Conservation (phyloP, 768 basidiomycete genomes). For the Suillus ampliporus region DNA sequence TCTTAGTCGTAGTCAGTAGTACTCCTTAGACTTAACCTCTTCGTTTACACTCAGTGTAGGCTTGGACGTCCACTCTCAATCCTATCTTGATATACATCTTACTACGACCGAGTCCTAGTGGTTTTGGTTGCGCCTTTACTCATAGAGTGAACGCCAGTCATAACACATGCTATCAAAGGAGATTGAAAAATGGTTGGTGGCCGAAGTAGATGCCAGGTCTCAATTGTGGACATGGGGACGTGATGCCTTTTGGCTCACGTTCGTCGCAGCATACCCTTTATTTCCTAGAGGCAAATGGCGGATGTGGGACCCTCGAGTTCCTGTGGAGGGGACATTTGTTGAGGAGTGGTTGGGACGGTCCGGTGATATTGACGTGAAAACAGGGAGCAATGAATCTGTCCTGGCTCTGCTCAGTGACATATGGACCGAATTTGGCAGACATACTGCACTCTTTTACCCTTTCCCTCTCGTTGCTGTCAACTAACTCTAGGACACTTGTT, state of each 20-base stretch:
- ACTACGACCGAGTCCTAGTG: too few species aligned
- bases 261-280: constrained; percentile 11
- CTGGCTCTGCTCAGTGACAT: not conserved
- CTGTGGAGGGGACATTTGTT: constrained; percentile 14
- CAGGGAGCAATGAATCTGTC: not conserved
- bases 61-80: too few species aligned
- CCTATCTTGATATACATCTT: too few species aligned
- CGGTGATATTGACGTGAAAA: not conserved
- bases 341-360: constrained; percentile 6
- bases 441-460: not conserved
- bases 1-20: too few species aligned
- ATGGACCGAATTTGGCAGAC: constrained; percentile 2
- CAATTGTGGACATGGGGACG: constrained; percentile 2
- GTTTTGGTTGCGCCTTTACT: too few species aligned
- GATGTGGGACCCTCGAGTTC: constrained; percentile 11
- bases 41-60: too few species aligned
- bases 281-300: constrained; percentile 17
- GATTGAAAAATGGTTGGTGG: constrained; percentile 9
- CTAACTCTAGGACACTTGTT: not conserved
- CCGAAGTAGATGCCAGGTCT: not conserved
- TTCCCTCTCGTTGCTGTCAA: not conserved
- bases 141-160: too few species aligned
- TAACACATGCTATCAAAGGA: not conserved
- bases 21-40: too few species aligned
- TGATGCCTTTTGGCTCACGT: constrained; percentile 19